Evolutionary conservation across 1,284 basidiomycete species (phyloP).

Genomic region (Leccinum subspadiceum): DNA sequence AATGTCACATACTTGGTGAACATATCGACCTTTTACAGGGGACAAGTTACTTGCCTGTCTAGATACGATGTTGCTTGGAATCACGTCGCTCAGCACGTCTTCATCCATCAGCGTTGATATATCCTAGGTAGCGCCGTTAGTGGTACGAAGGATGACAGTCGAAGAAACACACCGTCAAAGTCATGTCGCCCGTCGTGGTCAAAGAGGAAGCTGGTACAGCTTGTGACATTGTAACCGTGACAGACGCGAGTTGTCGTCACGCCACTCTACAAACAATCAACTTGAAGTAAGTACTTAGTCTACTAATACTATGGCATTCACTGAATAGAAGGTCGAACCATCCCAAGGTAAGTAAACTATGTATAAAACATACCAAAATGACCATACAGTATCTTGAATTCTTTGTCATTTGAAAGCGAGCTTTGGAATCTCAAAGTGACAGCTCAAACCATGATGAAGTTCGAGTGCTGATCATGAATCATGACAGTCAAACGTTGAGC

Average conservation of each 20-base stretch:
- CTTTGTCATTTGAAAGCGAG: not conserved
- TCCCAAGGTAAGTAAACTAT: no score
- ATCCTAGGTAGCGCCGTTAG: constrained; percentile 14
- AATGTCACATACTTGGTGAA: constrained; percentile 14
- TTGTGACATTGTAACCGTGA: constrained; percentile 20
- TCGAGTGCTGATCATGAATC: not conserved
- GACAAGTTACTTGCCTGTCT: constrained; percentile 54
- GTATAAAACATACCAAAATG: not conserved
- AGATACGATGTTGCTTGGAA: constrained; percentile 81
- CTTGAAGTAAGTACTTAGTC: no score
- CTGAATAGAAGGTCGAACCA: no score
- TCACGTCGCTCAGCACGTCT: constrained; percentile 76
- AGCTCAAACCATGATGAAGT: not conserved
- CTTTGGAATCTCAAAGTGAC: not conserved
- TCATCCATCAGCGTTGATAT: constrained; percentile 48
- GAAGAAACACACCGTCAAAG: constrained; percentile 18
- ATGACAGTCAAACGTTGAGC: not conserved
- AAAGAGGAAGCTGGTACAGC: constrained; percentile 15
- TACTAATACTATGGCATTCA: no score
- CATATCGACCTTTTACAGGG: not conserved
- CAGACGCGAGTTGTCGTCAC: constrained; percentile 20
- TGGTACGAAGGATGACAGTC: not conserved
- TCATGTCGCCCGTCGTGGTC: constrained; percentile 20
- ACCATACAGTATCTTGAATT: not conserved
- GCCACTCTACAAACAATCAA: no score